Conservation (phyloP, 768 basidiomycete species). For the Mycena vulgaris region DNA sequence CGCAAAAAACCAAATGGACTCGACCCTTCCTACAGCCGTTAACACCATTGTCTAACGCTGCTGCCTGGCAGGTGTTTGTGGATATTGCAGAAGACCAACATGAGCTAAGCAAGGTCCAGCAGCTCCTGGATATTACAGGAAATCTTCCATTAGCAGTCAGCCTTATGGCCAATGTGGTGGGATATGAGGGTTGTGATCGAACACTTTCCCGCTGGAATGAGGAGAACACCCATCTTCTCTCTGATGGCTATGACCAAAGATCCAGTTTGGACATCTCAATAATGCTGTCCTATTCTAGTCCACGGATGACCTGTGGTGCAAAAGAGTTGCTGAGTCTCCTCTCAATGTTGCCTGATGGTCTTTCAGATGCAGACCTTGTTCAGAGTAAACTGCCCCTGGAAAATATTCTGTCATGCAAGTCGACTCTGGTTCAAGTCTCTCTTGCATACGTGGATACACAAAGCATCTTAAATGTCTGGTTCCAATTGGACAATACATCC, state of each 20-base stretch:
- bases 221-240: no score
- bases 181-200: neutral
- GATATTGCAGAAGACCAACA: neutral
- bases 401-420: neutral
- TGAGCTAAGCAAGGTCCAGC: neutral
- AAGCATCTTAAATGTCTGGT: no score
- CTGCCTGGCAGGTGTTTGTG: neutral
- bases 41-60: neutral
- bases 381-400: neutral
- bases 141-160: neutral
- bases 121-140: neutral
- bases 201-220: neutral
- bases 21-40: no score
- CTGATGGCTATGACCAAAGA: no score
- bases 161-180: neutral
- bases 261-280: constrained; percentile 1
- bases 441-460: no score
- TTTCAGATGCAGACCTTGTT: constrained; percentile 9
- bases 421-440: neutral
- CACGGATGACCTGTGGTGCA: neutral
- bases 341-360: no score
- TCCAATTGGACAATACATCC: neutral
- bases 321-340: no score
- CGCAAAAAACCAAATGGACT: no score
- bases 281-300: constrained; percentile 2